Base-by-base conservation (phyloP, 2,329 filamentous ascomycete genomes). In the Colletotrichum coccodes region DNA sequence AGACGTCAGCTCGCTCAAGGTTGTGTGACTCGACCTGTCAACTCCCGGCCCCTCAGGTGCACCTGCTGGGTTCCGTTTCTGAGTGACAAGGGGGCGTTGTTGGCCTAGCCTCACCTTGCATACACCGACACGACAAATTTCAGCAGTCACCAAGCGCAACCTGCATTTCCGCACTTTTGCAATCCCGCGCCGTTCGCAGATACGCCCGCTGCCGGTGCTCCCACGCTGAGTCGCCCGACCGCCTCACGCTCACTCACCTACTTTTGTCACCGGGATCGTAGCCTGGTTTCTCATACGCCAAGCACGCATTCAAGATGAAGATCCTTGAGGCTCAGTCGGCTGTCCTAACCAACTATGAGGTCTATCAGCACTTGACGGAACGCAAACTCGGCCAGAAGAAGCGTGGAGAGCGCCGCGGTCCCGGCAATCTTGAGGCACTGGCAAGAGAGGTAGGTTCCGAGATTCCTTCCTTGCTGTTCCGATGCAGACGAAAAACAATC, bases 261-360 rank as follows among this genome's bases (percentile, higher is more conserved):
- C 38, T 49, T 23, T 21, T 26, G 47, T 30, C 30, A 34, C 54
- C 46, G 54, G 44, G 6, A 44, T 34, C 30, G 26, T 36, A 50
- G 42, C 38, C 46, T 26, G 50, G 38, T 30, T 8, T 21, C 50
- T 18, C 40, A 28, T 26, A 21, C 32, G 32, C 40, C 64, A 60
- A 63, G 47, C 60, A 53, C 40, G 16, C 44, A 23, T 26, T 57
- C 73, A 77, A 40, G 23, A 90, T 91, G 89, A 91, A 93, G 86
- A 88, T 94, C 75, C 81, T 94, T 73, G 91, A 92, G 75, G 84
- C 91, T 3, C 91, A 94, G 76, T 89, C 89, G 34, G 91, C 90
- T 6, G 85, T 91, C 47, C 83, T 94, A 75, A 89, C 89, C 77
- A 94, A 94, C 78, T 91, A 88, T 72, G 92, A 94, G 83, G 91